Evolutionary conservation across 2,329 filamentous ascomycete genomes (phyloP).

Genomic region (Clonostachys chloroleuca): DNA sequence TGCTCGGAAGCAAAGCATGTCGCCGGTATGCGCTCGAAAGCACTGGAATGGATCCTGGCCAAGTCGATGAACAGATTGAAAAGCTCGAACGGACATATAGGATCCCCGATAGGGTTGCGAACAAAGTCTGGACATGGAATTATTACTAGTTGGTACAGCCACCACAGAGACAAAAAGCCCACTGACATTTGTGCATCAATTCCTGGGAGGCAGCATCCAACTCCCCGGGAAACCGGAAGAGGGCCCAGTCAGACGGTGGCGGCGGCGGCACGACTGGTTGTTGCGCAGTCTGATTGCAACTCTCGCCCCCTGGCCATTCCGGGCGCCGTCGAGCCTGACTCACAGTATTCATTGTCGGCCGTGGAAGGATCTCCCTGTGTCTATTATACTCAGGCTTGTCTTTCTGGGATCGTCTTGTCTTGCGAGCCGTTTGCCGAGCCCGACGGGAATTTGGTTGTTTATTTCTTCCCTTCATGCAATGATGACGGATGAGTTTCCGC

Average conservation of each 20-base stretch:
- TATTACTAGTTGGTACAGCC: neutral
- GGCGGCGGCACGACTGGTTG: neutral
- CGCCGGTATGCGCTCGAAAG: neutral
- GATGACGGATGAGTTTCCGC: conserved; percentile 1
- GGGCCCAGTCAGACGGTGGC: neutral
- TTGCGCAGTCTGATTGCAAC: too few relatives aligned
- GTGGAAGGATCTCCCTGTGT: too few relatives aligned
- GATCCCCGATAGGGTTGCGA: conserved; percentile 1
- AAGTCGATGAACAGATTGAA: neutral
- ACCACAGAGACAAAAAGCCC: neutral
- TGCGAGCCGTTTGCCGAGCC: neutral
- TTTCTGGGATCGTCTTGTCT: neutral
- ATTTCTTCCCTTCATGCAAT: conserved; percentile 2
- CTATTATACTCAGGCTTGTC: too few relatives aligned
- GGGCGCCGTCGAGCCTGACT: too few relatives aligned
- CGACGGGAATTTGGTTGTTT: conserved; percentile 1
- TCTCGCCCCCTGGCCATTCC: too few relatives aligned
- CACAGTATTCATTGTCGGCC: too few relatives aligned
- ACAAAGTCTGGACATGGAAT: neutral
- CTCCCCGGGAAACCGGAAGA: conserved; percentile 1
- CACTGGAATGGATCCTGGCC: neutral
- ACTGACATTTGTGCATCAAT: conserved; percentile 1
- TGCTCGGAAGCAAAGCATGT: conserved; percentile 1
- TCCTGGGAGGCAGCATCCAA: neutral
- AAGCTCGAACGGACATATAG: conserved; percentile 1